Conservation (phyloP, 2,329 filamentous ascomycete genomes). For the Diplodia scrobiculata region DNA sequence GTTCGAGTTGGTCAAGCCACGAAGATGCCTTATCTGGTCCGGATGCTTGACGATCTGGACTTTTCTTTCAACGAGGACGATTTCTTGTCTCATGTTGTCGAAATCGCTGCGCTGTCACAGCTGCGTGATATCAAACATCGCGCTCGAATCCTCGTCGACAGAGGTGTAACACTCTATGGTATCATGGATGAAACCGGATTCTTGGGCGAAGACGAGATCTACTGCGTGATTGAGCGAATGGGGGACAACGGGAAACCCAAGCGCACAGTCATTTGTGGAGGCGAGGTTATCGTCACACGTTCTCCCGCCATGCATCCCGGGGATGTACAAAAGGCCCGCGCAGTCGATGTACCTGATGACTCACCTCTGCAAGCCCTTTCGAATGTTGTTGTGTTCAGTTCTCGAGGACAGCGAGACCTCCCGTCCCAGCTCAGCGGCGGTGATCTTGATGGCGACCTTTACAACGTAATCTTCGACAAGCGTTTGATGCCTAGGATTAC, state of each 20-base stretch:
- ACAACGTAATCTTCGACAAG: constrained; percentile 74
- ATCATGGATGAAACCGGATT: constrained; percentile 79
- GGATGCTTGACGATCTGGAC: constrained; percentile 58
- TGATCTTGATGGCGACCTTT: constrained; percentile 81
- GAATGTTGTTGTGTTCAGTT: constrained; percentile 80
- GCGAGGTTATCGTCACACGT: constrained; percentile 67
- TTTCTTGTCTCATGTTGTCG: constrained; percentile 71
- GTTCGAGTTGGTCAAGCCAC: constrained; percentile 64
- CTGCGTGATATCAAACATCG: constrained; percentile 77
- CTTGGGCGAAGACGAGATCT: constrained; percentile 68
- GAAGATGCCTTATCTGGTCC: constrained; percentile 64
- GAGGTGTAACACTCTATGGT: constrained; percentile 77
- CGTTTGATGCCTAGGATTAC: constrained; percentile 50
- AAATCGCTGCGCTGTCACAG: constrained; percentile 69
- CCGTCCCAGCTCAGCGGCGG: constrained; percentile 79
- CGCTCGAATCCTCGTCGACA: constrained; percentile 69
- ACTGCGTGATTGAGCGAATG: constrained; percentile 59
- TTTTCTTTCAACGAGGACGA: constrained; percentile 67
- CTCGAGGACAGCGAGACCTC: constrained; percentile 69
- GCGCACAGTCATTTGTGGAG: constrained; percentile 31
- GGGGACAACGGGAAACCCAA: constrained; percentile 34
- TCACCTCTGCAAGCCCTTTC: constrained; percentile 64
- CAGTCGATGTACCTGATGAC: constrained; percentile 59
- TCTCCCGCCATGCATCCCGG: constrained; percentile 80
- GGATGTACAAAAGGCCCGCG: constrained; percentile 69